Evolutionary conservation across 495 filamentous ascomycete genomes (phyloP).

Genomic region (Tuber aestivum): DNA sequence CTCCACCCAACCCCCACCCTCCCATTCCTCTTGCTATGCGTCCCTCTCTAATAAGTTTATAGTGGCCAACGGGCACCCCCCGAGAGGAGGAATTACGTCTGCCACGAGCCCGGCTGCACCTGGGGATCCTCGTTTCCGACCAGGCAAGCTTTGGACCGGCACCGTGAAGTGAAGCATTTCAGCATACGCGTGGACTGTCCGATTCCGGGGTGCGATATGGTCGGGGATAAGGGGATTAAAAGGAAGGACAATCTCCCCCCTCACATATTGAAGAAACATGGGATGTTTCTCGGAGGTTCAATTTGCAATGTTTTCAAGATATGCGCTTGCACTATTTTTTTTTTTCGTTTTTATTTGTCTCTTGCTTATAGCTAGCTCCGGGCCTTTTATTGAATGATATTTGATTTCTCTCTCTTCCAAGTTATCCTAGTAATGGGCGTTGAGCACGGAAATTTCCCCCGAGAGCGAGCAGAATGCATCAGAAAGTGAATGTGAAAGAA

Average conservation of each 20-base stretch:
- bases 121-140: background rate
- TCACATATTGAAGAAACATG: background rate
- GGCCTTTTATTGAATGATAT: too few relatives aligned
- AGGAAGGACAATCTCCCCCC: slow-evolving; percentile 14
- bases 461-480: too few relatives aligned
- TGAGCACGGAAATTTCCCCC: too few relatives aligned
- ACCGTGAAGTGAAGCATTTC: background rate
- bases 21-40: background rate
- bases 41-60: background rate
- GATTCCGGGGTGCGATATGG: slow-evolving; percentile 3
- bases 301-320: too few relatives aligned
- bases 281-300: too few relatives aligned
- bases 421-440: too few relatives aligned
- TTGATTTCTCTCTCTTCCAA: too few relatives aligned
- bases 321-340: too few relatives aligned
- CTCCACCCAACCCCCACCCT: background rate
- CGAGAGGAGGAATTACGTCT: background rate
- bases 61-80: background rate
- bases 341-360: too few relatives aligned
- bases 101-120: background rate
- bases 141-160: slow-evolving; percentile 12
- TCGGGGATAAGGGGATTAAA: slow-evolving; percentile 11
- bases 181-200: slow-evolving; percentile 2
- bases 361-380: too few relatives aligned
- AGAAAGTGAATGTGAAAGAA: too few relatives aligned